Conservation (phyloP, 768 basidiomycete species). For the Xerocomellus intermedius region DNA sequence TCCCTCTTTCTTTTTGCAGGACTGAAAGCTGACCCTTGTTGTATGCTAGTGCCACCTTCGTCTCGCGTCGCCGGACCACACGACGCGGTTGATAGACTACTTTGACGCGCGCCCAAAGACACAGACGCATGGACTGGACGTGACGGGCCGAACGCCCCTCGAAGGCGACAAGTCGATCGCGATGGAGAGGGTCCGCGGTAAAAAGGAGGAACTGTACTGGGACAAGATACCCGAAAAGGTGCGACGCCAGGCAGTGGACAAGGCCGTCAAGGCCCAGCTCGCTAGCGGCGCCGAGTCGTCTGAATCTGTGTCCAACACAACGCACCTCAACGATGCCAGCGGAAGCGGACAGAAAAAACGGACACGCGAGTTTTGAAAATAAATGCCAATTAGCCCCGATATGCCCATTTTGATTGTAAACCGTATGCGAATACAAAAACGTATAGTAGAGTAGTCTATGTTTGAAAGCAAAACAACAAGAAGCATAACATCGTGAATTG, state of each 20-base stretch:
- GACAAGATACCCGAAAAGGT: constrained; percentile 76
- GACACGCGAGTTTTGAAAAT: constrained; percentile 4
- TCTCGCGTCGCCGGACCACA: constrained; percentile 50
- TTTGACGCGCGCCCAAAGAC: constrained; percentile 38
- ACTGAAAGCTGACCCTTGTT: not conserved
- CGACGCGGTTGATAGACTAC: constrained; percentile 42
- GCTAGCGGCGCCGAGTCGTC: not conserved
- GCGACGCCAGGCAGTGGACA: constrained; percentile 56
- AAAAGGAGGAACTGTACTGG: constrained; percentile 74
- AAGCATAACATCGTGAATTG: not conserved
- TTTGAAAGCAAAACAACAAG: not conserved
- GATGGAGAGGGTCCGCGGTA: constrained; percentile 60
- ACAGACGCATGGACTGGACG: constrained; percentile 58
- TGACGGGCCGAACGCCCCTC: constrained; percentile 35
- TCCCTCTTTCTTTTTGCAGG: not conserved
- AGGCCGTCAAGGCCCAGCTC: constrained; percentile 27
- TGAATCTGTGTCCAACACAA: not conserved
- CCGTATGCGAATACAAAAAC: not conserved
- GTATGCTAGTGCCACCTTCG: constrained; percentile 69
- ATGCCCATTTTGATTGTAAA: not conserved
- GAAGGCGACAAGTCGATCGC: constrained; percentile 32
- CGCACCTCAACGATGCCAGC: not conserved
- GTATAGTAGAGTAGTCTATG: not conserved
- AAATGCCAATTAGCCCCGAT: not conserved
- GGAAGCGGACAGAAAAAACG: constrained; percentile 17